Percentiles rank a stretch among this genome's conserved stretches.
These are phyloP conservation scores for Cryphonectria japonica DNA, from an alignment of 2,329 filamentous ascomycete species.

Conservation along the genomic window DNA sequence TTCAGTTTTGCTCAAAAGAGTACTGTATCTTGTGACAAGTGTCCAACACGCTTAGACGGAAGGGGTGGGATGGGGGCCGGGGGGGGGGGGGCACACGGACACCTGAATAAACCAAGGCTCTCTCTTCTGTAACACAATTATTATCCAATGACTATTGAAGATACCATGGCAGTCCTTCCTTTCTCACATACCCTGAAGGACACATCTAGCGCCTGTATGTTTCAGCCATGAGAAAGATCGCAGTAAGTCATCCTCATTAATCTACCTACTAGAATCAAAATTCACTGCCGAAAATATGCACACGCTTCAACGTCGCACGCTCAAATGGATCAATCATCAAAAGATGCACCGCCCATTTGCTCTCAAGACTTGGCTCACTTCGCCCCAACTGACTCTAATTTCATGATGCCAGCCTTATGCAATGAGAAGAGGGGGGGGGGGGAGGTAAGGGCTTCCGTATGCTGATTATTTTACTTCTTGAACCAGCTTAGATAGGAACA, in stretches of 20 bases:
- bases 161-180: background rate
- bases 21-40: too few species aligned
- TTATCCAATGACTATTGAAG: background rate
- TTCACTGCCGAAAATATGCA: background rate
- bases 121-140: background rate
- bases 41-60: too few species aligned
- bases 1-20: too few species aligned
- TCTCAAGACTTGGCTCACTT: too few species aligned
- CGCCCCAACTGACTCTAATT: too few species aligned
- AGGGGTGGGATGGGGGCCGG: too few species aligned
- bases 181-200: background rate
- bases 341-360: background rate
- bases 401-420: background rate
- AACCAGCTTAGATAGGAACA: constrained; percentile 1
- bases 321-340: background rate
- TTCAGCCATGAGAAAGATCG: background rate
- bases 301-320: background rate
- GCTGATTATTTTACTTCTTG: background rate
- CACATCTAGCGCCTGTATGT: background rate
- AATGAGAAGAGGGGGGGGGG: too few species aligned
- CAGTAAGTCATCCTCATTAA: too few species aligned
- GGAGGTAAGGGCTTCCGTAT: background rate
- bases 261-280: too few species aligned
- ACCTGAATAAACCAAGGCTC: background rate
- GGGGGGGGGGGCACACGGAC: too few species aligned